A percentile compares a stretch with the other conserved stretches of the same genome.
phyloP scores from a whole-genome alignment of 2,329 filamentous ascomycete genomes.

The Scedosporium aurantiacum region DNA sequence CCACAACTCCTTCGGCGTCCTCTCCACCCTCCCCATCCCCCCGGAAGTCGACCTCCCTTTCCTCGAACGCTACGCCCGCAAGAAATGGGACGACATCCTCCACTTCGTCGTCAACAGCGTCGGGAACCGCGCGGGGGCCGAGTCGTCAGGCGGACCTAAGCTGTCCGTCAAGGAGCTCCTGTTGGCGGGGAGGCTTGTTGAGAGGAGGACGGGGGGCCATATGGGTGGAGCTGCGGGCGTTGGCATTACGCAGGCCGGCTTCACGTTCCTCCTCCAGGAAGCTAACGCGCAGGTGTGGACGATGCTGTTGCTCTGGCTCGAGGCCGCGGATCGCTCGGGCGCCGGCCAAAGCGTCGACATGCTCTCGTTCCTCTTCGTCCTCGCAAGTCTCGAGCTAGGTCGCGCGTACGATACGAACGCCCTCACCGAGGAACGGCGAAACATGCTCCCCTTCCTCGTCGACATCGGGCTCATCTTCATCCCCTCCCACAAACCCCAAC shows the following conservation, averaged over 20 bases:
- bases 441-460: constrained; percentile 81
- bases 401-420: constrained; percentile 81
- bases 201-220: constrained; percentile 30
- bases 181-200: constrained; percentile 69
- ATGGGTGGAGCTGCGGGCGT: constrained; percentile 46
- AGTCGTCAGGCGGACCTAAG: constrained; percentile 46
- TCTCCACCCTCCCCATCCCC: constrained; percentile 53
- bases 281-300: constrained; percentile 97
- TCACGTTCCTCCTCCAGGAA: constrained; percentile 89
- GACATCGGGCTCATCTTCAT: constrained; percentile 90
- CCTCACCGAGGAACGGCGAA: constrained; percentile 67
- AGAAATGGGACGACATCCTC: constrained; percentile 90
- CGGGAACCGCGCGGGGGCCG: constrained; percentile 33
- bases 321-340: constrained; percentile 54
- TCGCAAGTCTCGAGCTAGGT: constrained; percentile 85
- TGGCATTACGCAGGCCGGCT: constrained; percentile 83
- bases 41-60: constrained; percentile 56
- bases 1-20: constrained; percentile 84
- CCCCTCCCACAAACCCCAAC: constrained; percentile 42
- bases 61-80: constrained; percentile 74
- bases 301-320: constrained; percentile 82
- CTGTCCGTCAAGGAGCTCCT: constrained; percentile 77
- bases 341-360: constrained; percentile 80
- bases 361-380: constrained; percentile 88
- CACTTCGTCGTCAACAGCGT: constrained; percentile 87